A percentile compares a stretch with the other conserved stretches of the same genome.
phyloP scores from a whole-genome alignment of 1,139 yeast genomes.

The Taphrina confusa region DNA sequence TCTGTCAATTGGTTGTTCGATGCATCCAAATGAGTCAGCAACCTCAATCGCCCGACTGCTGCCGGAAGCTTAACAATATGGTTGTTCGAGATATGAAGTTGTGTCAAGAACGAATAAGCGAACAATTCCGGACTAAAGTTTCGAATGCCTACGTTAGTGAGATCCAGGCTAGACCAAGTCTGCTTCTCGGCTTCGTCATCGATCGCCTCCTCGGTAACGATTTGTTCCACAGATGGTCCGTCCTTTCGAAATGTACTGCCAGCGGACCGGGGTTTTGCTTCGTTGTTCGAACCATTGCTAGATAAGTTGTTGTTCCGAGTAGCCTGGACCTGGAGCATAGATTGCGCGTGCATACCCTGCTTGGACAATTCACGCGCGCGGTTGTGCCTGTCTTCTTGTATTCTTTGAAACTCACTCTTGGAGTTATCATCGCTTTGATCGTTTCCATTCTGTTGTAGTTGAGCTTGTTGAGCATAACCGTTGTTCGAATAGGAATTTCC shows the following conservation, averaged over 20 bases:
- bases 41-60: conserved; percentile 66
- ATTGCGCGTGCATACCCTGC: conserved; percentile 26
- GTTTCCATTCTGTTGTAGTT: conserved; percentile 3
- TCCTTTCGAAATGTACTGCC: conserved; percentile 23
- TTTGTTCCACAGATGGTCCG: conserved; percentile 29
- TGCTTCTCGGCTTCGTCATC: conserved; percentile 33
- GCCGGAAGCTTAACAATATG: conserved; percentile 68
- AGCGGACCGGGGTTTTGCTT: conserved; percentile 13
- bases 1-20: conserved; percentile 71
- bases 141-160: conserved; percentile 83
- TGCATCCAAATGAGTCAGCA: conserved; percentile 79
- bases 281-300: background rate
- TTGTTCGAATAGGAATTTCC: conserved; percentile 5
- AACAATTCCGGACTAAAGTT: conserved; percentile 71
- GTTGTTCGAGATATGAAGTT: conserved; percentile 84
- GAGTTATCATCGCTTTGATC: conserved; percentile 9
- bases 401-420: conserved; percentile 20
- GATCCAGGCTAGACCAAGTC: conserved; percentile 85
- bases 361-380: conserved; percentile 26
- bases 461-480: conserved; percentile 14
- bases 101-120: conserved; percentile 80
- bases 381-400: conserved; percentile 25
- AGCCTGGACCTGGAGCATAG: conserved; percentile 18
- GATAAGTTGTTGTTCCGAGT: conserved; percentile 12
- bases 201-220: conserved; percentile 30